These are phyloP conservation scores for Cupressus sempervirens DNA, from an alignment of 75 land plant genomes.

Conservation along the genomic window DNA sequence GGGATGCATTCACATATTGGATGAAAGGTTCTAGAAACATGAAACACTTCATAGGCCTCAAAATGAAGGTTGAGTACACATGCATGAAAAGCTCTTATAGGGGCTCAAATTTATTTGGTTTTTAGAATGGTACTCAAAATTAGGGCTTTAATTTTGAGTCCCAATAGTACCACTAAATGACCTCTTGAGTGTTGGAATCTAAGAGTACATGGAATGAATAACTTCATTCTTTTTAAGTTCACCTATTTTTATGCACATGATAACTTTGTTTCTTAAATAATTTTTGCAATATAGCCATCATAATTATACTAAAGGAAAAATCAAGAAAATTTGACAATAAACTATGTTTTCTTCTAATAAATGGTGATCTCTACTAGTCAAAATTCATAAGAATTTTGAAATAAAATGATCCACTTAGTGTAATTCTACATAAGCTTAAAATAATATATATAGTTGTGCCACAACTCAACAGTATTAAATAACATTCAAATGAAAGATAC, in stretches of 20 bases:
- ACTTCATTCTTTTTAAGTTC: slow-evolving; percentile 71
- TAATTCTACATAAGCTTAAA: background rate
- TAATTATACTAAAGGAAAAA: background rate
- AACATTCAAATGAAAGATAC: background rate
- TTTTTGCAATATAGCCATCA: background rate
- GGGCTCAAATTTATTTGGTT: too few relatives aligned
- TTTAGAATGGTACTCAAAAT: too few relatives aligned
- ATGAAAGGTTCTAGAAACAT: too few relatives aligned
- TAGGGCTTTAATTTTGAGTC: too few relatives aligned
- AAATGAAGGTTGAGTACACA: too few relatives aligned
- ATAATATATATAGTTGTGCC: background rate
- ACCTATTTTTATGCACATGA: slow-evolving; percentile 72
- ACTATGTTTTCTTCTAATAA: background rate
- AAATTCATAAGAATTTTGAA: background rate
- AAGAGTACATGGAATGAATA: slow-evolving; percentile 77
- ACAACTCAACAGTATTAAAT: background rate
- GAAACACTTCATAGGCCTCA: too few relatives aligned
- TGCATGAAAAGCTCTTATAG: too few relatives aligned
- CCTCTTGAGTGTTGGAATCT: slow-evolving; percentile 49
- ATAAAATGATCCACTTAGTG: background rate
- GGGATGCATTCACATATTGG: too few relatives aligned
- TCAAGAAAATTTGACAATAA: background rate
- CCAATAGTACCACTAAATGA: slow-evolving; percentile 42
- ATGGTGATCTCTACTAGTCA: background rate
- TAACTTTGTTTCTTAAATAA: background rate